These are phyloP conservation scores for Dendrobium officinale DNA, from an alignment of 106 monocot species.

Conservation along the genomic window DNA sequence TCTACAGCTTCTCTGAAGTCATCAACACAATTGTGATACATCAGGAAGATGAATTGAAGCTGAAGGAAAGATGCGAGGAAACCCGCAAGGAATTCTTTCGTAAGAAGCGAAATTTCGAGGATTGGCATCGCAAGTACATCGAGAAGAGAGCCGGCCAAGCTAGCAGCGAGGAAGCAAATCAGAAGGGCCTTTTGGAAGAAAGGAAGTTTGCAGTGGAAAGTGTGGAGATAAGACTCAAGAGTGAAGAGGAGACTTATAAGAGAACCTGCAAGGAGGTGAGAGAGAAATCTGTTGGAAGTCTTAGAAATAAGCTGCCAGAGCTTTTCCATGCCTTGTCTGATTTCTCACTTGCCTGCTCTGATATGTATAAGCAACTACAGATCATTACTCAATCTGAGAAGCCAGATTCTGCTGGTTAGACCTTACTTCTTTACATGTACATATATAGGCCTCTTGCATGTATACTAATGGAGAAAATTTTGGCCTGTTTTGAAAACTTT, in stretches of 20 bases:
- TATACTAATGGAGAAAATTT: too few relatives aligned
- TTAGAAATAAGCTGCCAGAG: constrained; percentile 69
- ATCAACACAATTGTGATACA: constrained; percentile 34
- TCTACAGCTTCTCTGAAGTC: constrained; percentile 55
- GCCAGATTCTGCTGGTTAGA: neutral
- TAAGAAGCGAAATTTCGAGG: constrained; percentile 47
- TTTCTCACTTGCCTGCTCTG: constrained; percentile 32
- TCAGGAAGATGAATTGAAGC: constrained; percentile 69
- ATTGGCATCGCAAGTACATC: constrained; percentile 46
- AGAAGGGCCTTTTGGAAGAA: constrained; percentile 37
- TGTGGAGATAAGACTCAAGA: constrained; percentile 32
- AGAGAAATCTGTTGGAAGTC: constrained; percentile 53
- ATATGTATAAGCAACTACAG: constrained; percentile 51
- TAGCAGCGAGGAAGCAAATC: constrained; percentile 12
- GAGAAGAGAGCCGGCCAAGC: constrained; percentile 7
- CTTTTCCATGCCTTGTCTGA: constrained; percentile 64
- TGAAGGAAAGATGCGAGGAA: constrained; percentile 53
- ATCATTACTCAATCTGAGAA: constrained; percentile 15
- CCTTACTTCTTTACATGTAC: neutral
- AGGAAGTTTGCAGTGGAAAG: constrained; percentile 37
- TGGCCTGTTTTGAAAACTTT: too few relatives aligned
- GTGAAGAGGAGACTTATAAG: constrained; percentile 37
- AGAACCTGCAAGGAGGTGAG: constrained; percentile 63
- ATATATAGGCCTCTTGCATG: too few relatives aligned
- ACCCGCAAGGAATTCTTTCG: constrained; percentile 27